Conservation (phyloP, 2,329 filamentous ascomycete species). For the Colletotrichum truncatum region DNA sequence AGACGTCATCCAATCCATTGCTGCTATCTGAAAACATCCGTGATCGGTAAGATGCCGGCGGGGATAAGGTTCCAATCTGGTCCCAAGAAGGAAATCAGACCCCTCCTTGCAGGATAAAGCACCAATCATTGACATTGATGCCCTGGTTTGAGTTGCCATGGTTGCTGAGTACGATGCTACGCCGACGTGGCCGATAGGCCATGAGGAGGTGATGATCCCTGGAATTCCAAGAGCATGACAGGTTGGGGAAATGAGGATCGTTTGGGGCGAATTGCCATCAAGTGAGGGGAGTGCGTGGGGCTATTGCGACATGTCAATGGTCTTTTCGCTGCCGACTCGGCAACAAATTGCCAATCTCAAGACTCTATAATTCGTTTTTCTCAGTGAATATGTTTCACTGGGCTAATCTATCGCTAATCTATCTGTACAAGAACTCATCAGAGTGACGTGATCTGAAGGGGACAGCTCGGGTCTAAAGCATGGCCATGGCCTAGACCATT, state of each 20-base stretch:
- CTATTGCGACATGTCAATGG: slow-evolving; percentile 8
- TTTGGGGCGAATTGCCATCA: neutral
- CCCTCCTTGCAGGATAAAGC: neutral
- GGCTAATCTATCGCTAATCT: too few species aligned
- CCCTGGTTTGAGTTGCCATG: slow-evolving; percentile 1
- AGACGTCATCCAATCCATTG: slow-evolving; percentile 21
- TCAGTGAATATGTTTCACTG: neutral
- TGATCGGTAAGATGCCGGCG: slow-evolving; percentile 6
- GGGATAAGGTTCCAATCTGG: neutral
- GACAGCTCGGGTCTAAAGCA: too few species aligned
- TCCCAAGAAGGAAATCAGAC: neutral
- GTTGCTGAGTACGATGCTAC: neutral
- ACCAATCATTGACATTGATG: neutral
- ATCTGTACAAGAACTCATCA: too few species aligned
- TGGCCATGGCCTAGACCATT: too few species aligned
- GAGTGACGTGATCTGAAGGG: too few species aligned
- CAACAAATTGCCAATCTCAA: neutral
- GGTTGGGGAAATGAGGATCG: slow-evolving; percentile 14
- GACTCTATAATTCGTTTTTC: neutral
- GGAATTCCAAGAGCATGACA: neutral
- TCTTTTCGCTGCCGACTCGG: slow-evolving; percentile 4
- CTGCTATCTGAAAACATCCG: neutral
- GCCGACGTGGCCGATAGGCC: neutral
- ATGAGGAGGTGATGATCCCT: slow-evolving; percentile 10
- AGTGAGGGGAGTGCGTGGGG: slow-evolving; percentile 2